These are phyloP conservation scores for Yamadazyma nakazawae DNA, from an alignment of 805 yeast species.

Conservation along the genomic window DNA sequence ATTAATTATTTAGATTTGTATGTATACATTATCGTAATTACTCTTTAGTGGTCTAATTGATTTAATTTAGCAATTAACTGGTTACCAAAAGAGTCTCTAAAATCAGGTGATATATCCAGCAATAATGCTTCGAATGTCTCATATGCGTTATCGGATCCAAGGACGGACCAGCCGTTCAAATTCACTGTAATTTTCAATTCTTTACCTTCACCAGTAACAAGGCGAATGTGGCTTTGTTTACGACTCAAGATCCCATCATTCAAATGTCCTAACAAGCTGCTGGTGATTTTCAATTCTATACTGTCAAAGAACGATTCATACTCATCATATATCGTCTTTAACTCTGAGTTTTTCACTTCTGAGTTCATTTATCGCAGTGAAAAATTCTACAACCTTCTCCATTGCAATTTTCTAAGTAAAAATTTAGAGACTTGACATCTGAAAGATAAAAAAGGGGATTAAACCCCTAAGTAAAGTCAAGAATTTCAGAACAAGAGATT, in stretches of 20 bases:
- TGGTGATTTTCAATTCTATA: slow-evolving; percentile 10
- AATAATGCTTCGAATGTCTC: slow-evolving; percentile 34
- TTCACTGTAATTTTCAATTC: slow-evolving; percentile 20
- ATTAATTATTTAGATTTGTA: neutral
- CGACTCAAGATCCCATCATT: slow-evolving; percentile 4
- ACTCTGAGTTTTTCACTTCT: slow-evolving; percentile 17
- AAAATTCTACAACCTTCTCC: neutral
- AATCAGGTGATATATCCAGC: slow-evolving; percentile 22
- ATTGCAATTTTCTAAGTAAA: too few relatives aligned
- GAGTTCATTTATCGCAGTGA: slow-evolving; percentile 15
- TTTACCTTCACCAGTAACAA: slow-evolving; percentile 18
- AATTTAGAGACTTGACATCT: too few relatives aligned
- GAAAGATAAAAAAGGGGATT: neutral
- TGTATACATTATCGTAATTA: neutral
- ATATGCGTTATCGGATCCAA: slow-evolving; percentile 12
- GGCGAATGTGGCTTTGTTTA: slow-evolving; percentile 2
- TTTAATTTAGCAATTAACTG: slow-evolving; percentile 18
- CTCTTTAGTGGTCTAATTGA: slow-evolving; percentile 3
- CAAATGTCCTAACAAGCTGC: neutral
- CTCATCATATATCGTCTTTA: slow-evolving; percentile 18
- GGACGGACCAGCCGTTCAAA: slow-evolving; percentile 27
- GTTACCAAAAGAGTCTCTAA: slow-evolving; percentile 18
- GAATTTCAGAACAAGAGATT: neutral
- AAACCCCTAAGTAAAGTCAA: neutral
- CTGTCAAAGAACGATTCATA: slow-evolving; percentile 20